Base-by-base conservation (phyloP, 352 stramenopile species). In the Phytophthora pisi region DNA sequence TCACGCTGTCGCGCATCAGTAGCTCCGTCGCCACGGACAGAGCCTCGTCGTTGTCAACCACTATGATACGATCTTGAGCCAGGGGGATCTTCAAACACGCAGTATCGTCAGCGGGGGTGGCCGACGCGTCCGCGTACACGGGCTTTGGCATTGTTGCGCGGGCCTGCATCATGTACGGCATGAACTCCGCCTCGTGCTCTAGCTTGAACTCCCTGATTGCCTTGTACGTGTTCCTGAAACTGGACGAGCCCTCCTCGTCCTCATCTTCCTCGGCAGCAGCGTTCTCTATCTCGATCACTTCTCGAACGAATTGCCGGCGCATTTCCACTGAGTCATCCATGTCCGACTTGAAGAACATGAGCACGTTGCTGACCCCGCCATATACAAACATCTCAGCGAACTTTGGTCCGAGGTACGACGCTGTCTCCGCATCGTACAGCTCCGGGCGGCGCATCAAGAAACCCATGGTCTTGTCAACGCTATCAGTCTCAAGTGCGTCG, bases 391-490 rank as follows among this genome's bases (percentile, higher is more conserved):
- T 58, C 28, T 91, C 83, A 5, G 83, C 83, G 18, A 91, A 79
- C 67, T 89, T 91, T 5, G 81, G 80, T 1, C 70, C 74, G 11
- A 88, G 64, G 23, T 64, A 81, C 10, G 53, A 47, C 0, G 76
- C 78, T 0, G 77, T 83, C 23, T 89, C 75, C 9, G 78, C 36
- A 3, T 78, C 82, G 57, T 89, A 89, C 31, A 91, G 46, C 38
- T 82, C 75, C 5, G 77, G 63, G 23, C 79, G 74, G 51, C 75
- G 79, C 58, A 88, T 78, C 11, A 91, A 54, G 47, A 81, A 91
- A 0, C 83, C 81, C 51, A 91, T 78, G 0, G 74, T 85, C 66
- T 91, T 91, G 68, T 91, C 83, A 51, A 91, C 60, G 45, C 85
- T 91, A 52, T 88, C 73, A 5, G 57, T 84, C 54, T 91, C 83